Base-by-base conservation (phyloP, 768 basidiomycete genomes). In the Suillus subalutaceus region DNA sequence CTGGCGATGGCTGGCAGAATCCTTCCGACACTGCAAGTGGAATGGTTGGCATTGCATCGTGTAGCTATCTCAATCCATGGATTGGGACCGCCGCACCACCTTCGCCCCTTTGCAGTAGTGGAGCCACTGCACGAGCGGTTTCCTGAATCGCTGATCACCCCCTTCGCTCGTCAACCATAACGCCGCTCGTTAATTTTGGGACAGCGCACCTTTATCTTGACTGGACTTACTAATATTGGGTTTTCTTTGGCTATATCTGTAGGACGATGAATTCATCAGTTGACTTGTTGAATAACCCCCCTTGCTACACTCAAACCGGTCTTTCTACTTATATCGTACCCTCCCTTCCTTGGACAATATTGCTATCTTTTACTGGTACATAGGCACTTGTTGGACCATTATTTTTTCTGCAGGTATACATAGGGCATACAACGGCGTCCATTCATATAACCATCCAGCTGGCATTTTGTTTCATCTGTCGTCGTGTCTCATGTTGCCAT, bases 31-130 rank as follows among this genome's bases (percentile, higher is more conserved):
- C 79, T 9, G 81, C 81, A 20, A 83, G 84, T 15, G 82, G 88
- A 67, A 85, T 84, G 75, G 88, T 88, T 16, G 79, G 83, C 3
- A 88, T 93, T 44, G 77, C 88, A 10, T 86, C 88, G 1, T 99
- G 97, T 79, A 82, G 82, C 18, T 98, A 97, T 74, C 89, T 92
- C 37, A 83, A 94, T 74, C 89, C 93, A 16, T 96, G 94, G 94
- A 79, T 91, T 55, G 88, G 87, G 23, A 83, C 86, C 7, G 84
- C 81, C 2, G 73, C 82, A 2, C 84, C 88, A 20, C 91, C 92
- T 5, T 83, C 85, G 4, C 86, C 90, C 23, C 77, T 86, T 68
- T 90, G 87, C 72, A 64, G 66, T 20, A 61, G 69, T 62, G 68
- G 67, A 53, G 71, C 69, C 9, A 61, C 67, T 30, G 72, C 68